Evolutionary conservation across 345 rosid species (phyloP).

Genomic region (Moricandia moricandioides): DNA sequence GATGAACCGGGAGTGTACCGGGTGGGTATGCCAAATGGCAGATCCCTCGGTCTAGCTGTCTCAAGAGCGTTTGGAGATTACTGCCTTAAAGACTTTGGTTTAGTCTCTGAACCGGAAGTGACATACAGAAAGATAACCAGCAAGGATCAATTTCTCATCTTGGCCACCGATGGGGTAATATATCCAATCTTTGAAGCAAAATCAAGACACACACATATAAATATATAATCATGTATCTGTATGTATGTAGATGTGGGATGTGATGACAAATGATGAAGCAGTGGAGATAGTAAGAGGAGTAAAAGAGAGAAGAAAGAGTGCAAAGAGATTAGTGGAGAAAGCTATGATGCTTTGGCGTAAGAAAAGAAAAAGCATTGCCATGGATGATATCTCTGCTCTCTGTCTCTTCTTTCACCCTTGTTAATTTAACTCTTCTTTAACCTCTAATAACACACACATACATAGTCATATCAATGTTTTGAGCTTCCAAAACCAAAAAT

Average conservation of each 20-base stretch:
- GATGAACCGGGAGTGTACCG: conserved; percentile 85
- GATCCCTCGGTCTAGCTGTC: conserved; percentile 65
- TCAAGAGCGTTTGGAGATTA: conserved; percentile 89
- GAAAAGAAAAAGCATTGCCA: conserved; percentile 61
- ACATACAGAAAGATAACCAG: conserved; percentile 52
- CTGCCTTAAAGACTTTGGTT: conserved; percentile 79
- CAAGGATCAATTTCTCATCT: conserved; percentile 67
- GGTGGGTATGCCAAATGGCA: conserved; percentile 69
- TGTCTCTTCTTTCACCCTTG: conserved; percentile 68
- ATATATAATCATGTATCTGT: neutral
- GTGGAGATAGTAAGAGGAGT: conserved; percentile 61
- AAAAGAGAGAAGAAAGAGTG: conserved; percentile 54
- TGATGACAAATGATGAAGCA: conserved; percentile 74
- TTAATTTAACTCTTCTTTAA: conserved; percentile 1
- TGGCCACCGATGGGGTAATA: conserved; percentile 82
- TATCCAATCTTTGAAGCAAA: neutral
- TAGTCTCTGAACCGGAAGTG: conserved; percentile 72
- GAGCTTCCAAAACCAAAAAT: neutral
- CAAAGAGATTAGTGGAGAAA: conserved; percentile 64
- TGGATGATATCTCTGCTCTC: conserved; percentile 83
- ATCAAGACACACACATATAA: neutral
- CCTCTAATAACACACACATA: neutral
- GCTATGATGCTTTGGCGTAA: conserved; percentile 71
- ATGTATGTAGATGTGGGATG: conserved; percentile 73
- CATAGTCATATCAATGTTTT: neutral